Base-by-base conservation (phyloP, 192 early-diverging fungal genomes). In the Gaertneriomyces semiglobifer region DNA sequence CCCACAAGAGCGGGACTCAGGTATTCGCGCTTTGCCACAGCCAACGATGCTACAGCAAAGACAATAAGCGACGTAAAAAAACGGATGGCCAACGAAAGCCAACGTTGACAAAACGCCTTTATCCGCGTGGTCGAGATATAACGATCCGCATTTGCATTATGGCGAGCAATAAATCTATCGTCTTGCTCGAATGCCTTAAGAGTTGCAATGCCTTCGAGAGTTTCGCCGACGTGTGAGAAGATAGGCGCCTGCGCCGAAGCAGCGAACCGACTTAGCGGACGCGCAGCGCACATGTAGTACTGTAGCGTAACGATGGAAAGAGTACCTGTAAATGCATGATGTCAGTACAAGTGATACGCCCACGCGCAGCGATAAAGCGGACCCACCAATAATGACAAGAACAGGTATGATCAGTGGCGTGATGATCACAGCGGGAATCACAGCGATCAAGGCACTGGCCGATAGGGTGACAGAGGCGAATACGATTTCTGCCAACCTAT, bases 181-280 rank as follows among this genome's bases (percentile, higher is more conserved):
- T 93, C 85, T 62, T 85, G 90, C 58, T 80, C 63, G 66, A 88
- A 94, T 0, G 92, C 91, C 16, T 92, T 82, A 65, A 97, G 94
- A 1, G 92, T 95, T 5, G 88, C 73, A 7, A 93, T 61, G 0
- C 94, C 94, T 40, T 77, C 82, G 16, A 93, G 73, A 0, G 89
- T 86, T 66, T 95, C 92, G 8, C 82, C 61, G 60, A 94, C 60
- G 58, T 90, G 88, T 0, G 91, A 73, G 68, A 90, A 93, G 3
- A 96, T 75, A 2, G 92, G 89, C 0, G 88, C 88, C 51, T 89
- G 77, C 11, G 88, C 72, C 19, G 92, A 81, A 7, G 89, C 86
- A 44, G 92, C 91, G 4, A 96, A 75, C 14, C 90, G 86, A 61
- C 90, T 92, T 14, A 97, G 57, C 75, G 94, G 91, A 38, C 89